Evolutionary conservation across 2,329 filamentous ascomycete genomes (phyloP), one percentile per base, ranked within the genome.

Genomic region (Colletotrichum coccodes): DNA sequence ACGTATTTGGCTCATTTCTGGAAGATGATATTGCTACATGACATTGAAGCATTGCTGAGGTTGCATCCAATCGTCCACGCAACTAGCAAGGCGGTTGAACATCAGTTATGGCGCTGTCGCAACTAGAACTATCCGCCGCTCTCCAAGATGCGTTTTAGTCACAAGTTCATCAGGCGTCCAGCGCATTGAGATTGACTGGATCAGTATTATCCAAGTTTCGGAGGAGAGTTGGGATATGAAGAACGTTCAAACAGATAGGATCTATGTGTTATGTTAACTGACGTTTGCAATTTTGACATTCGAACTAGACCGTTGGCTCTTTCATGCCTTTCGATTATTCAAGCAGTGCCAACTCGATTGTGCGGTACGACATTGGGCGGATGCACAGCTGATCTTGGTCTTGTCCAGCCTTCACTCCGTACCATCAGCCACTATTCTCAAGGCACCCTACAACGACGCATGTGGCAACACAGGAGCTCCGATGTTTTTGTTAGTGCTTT

Each of bases 381-480:
- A 16, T 6, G 4, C 23, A 8, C 21, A 16, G 16, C 6, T 34
- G 14, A 11, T 28, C 8, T 28, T 34, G 5, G 30, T 40, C 4
- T 58, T 26, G n/a, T 58, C 4, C 54, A 38, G 12, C 54, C 38
- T 16, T 26, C 38, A 7, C 58, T 28, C 4, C 42, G 59, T n/a
- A 23, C 47, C 12, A 36, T 14, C 14, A 18, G 60, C 60, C 26
- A 46, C 38, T 38, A 44, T 8, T 26, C 38, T 18, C 12, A 12
- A 28, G 32, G 54, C 26, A 32, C 36, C 23, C 64, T 75, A 12
- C 71, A 72, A 34, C 42, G 23, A 3, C 64, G 73, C 6, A 71
- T 63, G 3, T 75, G 73, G 73, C 74, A 3, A 66, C 73, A 21
- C 73, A 75, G 53, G 73, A 75, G 42, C 62, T n/a, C n/a, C n/a